Evolutionary conservation across 2,329 filamentous ascomycete genomes (phyloP).

Genomic region (Emericellopsis cladophorae): DNA sequence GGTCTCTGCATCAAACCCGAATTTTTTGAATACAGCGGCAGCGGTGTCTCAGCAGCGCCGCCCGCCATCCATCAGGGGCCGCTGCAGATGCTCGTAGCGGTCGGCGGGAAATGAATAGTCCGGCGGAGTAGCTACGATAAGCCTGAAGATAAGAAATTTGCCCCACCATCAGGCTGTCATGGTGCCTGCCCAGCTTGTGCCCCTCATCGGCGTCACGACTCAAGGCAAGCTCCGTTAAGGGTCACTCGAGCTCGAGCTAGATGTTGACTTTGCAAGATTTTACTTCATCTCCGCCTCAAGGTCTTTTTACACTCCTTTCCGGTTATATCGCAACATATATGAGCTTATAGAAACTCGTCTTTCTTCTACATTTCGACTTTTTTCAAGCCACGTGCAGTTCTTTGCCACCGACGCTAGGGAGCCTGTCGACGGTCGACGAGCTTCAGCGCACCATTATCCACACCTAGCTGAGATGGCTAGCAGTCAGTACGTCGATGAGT

Average conservation of each 20-base stretch:
- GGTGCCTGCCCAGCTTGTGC: background rate
- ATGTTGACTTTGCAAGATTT: no score
- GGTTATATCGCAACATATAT: no score
- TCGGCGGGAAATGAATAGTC: constrained; percentile 20
- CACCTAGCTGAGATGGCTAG: constrained; percentile 8
- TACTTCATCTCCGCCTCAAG: no score
- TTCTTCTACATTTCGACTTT: no score
- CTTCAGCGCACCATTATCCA: background rate
- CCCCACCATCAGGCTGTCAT: constrained; percentile 1
- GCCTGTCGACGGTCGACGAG: no score
- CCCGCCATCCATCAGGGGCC: no score
- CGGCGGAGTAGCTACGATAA: constrained; percentile 6
- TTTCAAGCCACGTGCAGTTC: no score
- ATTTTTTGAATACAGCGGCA: constrained; percentile 16
- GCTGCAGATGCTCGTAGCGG: constrained; percentile 8
- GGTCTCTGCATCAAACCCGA: constrained; percentile 12
- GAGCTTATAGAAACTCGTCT: no score
- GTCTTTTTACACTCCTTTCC: no score
- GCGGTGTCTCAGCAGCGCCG: constrained; percentile 12
- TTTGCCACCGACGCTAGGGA: no score
- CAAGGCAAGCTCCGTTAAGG: no score
- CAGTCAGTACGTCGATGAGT: constrained; percentile 18
- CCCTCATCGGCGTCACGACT: background rate
- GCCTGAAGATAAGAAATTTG: background rate
- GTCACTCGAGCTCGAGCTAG: no score